Conservation (phyloP, 768 basidiomycete species). For the Roridomyces roridus region DNA sequence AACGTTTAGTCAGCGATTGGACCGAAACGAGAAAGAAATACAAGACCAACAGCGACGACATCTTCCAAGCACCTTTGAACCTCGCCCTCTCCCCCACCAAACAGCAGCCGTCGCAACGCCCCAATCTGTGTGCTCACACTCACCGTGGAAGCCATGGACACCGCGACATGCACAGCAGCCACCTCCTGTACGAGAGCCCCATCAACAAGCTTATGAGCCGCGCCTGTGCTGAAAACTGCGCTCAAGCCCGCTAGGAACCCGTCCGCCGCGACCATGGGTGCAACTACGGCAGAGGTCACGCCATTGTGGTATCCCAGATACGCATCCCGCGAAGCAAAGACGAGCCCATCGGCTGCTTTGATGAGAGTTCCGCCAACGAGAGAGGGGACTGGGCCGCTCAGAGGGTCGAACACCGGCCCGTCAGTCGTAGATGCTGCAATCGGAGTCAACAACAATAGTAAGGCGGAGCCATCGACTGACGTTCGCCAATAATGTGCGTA, state of each 20-base stretch:
- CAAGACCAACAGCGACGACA: constrained; percentile 18
- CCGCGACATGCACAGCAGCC: constrained; percentile 67
- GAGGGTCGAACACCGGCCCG: constrained; percentile 61
- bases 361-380: constrained; percentile 50
- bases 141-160: constrained; percentile 41
- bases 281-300: constrained; percentile 71
- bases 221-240: constrained; percentile 65
- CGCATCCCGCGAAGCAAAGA: constrained; percentile 41
- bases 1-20: too few relatives aligned
- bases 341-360: constrained; percentile 67
- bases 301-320: constrained; percentile 67
- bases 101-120: constrained; percentile 55
- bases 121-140: constrained; percentile 73
- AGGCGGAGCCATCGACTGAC: constrained; percentile 58
- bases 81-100: constrained; percentile 36
- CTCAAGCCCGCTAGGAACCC: constrained; percentile 67
- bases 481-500: constrained; percentile 46
- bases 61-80: constrained; percentile 39
- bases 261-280: constrained; percentile 59
- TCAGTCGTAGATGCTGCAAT: constrained; percentile 71
- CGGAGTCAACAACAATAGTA: constrained; percentile 74
- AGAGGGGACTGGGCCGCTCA: constrained; percentile 31
- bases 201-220: constrained; percentile 61
- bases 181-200: constrained; percentile 71
- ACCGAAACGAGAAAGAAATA: too few relatives aligned